phyloP scores from a whole-genome alignment of 2,329 filamentous ascomycete genomes.

The Ophioceras dolichostomum region DNA sequence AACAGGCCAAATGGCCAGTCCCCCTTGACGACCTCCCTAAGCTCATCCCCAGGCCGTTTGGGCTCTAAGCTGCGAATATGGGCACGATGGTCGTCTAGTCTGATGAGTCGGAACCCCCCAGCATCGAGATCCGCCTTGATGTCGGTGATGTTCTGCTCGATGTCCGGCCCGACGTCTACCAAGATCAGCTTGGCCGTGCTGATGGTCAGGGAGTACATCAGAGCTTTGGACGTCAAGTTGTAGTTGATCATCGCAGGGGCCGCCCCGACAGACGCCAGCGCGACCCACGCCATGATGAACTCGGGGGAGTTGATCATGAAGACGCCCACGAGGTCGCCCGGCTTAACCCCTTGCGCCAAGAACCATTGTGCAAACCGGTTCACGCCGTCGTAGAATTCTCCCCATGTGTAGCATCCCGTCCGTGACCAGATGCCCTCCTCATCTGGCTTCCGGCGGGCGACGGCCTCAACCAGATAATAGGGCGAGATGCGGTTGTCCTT shows the following conservation, averaged over 20 bases:
- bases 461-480: slow-evolving; percentile 54
- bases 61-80: slow-evolving; percentile 23
- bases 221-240: slow-evolving; percentile 49
- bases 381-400: slow-evolving; percentile 38
- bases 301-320: slow-evolving; percentile 58
- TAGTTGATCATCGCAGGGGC: slow-evolving; percentile 62
- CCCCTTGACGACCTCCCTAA: slow-evolving; percentile 36
- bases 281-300: slow-evolving; percentile 55
- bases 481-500: slow-evolving; percentile 41
- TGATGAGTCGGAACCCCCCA: slow-evolving; percentile 39
- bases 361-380: slow-evolving; percentile 53
- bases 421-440: slow-evolving; percentile 57
- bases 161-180: slow-evolving; percentile 42
- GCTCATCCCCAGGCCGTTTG: slow-evolving; percentile 39
- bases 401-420: slow-evolving; percentile 45
- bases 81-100: slow-evolving; percentile 27
- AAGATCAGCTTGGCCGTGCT: slow-evolving; percentile 43
- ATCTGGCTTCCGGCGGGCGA: slow-evolving; percentile 36
- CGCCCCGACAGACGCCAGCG: slow-evolving; percentile 51
- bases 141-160: slow-evolving; percentile 44
- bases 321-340: slow-evolving; percentile 49
- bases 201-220: slow-evolving; percentile 53
- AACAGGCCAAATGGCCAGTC: slow-evolving; percentile 50
- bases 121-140: slow-evolving; percentile 37
- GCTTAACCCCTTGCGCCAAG: slow-evolving; percentile 41